Conservation (phyloP, 2,329 filamentous ascomycete species). For the Fusarium odoratissimum region DNA sequence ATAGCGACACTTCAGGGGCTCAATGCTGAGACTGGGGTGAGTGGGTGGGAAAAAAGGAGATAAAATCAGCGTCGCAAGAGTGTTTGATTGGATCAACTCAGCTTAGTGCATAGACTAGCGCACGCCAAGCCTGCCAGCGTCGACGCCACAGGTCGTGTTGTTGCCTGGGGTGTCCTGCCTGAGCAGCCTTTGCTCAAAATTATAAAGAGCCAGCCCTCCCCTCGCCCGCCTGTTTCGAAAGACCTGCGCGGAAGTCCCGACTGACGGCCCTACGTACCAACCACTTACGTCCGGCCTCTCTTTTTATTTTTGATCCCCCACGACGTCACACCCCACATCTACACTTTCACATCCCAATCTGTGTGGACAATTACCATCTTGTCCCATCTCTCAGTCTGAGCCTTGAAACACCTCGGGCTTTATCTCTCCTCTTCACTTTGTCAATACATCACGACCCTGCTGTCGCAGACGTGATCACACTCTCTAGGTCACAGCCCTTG, state of each 20-base stretch:
- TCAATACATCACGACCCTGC: slow-evolving; percentile 31
- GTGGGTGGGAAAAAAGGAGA: slow-evolving; percentile 52
- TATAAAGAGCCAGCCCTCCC: slow-evolving; percentile 68
- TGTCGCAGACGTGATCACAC: slow-evolving; percentile 34
- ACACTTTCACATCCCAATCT: slow-evolving; percentile 3
- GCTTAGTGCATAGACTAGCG: slow-evolving; percentile 52
- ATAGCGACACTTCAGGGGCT: slow-evolving; percentile 55
- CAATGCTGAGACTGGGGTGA: slow-evolving; percentile 49
- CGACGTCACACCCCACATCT: slow-evolving; percentile 51
- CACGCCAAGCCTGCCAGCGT: slow-evolving; percentile 53
- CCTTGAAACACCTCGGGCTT: slow-evolving; percentile 25
- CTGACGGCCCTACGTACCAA: slow-evolving; percentile 65
- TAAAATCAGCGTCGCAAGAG: slow-evolving; percentile 49
- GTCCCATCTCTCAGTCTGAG: slow-evolving; percentile 30
- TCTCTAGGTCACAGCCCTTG: slow-evolving; percentile 42
- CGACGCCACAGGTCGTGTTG: slow-evolving; percentile 58
- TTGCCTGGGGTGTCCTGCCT: slow-evolving; percentile 57
- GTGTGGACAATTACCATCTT: slow-evolving; percentile 39
- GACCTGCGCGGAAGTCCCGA: slow-evolving; percentile 67
- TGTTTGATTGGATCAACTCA: slow-evolving; percentile 53
- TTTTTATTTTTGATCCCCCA: slow-evolving; percentile 49
- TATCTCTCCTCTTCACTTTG: slow-evolving; percentile 23
- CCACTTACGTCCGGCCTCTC: slow-evolving; percentile 59
- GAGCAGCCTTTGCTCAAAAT: slow-evolving; percentile 58
- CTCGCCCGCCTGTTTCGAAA: slow-evolving; percentile 61